Evolutionary conservation across 192 early-diverging fungal genomes (phyloP).

Genomic region (Entomortierella parvispora): DNA sequence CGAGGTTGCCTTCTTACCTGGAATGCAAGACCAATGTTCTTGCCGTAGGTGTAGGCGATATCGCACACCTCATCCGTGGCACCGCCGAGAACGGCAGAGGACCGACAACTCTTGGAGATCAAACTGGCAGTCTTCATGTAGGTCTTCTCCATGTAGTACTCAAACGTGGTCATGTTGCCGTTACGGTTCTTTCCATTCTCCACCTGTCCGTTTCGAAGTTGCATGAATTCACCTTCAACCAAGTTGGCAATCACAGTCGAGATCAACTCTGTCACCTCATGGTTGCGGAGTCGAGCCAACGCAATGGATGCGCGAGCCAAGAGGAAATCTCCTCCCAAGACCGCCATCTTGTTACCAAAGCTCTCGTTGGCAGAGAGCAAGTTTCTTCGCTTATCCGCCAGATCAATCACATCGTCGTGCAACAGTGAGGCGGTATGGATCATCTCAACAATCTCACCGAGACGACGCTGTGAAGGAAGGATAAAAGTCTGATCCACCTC

Average conservation of each 20-base stretch:
- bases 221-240: constrained; percentile 99
- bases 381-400: constrained; percentile 76
- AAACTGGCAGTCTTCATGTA: constrained; percentile 96
- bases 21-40: constrained; percentile 92
- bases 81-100: constrained; percentile 87
- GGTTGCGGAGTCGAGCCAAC: constrained; percentile 86
- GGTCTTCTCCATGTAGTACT: constrained; percentile 95
- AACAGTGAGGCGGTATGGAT: constrained; percentile 96
- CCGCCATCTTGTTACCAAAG: constrained; percentile 98
- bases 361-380: constrained; percentile 82
- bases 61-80: constrained; percentile 75
- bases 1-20: constrained; percentile 67
- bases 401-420: constrained; percentile 90
- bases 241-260: constrained; percentile 92
- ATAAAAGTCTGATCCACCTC: constrained; percentile 60
- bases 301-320: constrained; percentile 93
- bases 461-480: constrained; percentile 87
- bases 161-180: constrained; percentile 66
- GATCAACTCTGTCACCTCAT: constrained; percentile 93
- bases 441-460: constrained; percentile 98
- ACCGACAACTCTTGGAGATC: constrained; percentile 92
- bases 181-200: constrained; percentile 30
- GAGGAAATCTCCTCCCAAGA: constrained; percentile 94
- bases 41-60: constrained; percentile 88
- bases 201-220: constrained; percentile 65